Base-by-base conservation (phyloP, 345 rosid genomes). In the Lumnitzera racemosa region DNA sequence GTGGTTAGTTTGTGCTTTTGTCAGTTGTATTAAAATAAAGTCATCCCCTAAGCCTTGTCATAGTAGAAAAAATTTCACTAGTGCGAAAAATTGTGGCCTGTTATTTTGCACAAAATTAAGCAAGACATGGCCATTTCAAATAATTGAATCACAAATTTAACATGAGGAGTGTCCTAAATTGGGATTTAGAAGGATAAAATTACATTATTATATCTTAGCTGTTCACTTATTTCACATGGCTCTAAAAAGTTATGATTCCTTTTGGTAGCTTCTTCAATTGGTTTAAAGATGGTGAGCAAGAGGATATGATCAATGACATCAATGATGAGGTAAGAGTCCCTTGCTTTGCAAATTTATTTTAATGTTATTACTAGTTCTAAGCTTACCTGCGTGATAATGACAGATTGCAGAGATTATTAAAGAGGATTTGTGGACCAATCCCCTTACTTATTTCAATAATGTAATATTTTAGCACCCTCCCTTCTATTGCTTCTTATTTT, bases 351-450 rank as follows among this genome's bases (percentile, higher is more conserved):
- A 48, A 49, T 24, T 54, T 15, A 24, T 12, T 36, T 20, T 1
- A 13, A 51, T 13, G 13, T 60, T 15, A 16, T 59, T 46, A 4
- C 11, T 12, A 50, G 31, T 9, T 52, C 49, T 16, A 43, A n/a
- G 46, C 16, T 24, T 11, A 14, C 16, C 36, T 11, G 12, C 13
- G 14, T 52, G 15, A 58, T 24, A 53, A 51, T 52, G 72, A 71
- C 92, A 91, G 98, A 72, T 92, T 50, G 96, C 98, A 2, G 97
- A 89, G 70, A 80, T 92, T 16, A 89, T 92, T 67, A 92, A 87
- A 81, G 98, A 89, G 73, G 97, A 92, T 65, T 58, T 92, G 41
- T 92, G 98, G 98, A 80, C 91, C 55, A 89, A 89, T 83, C 96
- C 98, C 49, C 89, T 89, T 61, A 72, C 83, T 51, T 89, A 85